A percentile compares a stretch with the other conserved stretches of the same genome.
Conservation (phyloP, 169 alveolate genomes). For the Cryptosporidium ubiquitum region DNA sequence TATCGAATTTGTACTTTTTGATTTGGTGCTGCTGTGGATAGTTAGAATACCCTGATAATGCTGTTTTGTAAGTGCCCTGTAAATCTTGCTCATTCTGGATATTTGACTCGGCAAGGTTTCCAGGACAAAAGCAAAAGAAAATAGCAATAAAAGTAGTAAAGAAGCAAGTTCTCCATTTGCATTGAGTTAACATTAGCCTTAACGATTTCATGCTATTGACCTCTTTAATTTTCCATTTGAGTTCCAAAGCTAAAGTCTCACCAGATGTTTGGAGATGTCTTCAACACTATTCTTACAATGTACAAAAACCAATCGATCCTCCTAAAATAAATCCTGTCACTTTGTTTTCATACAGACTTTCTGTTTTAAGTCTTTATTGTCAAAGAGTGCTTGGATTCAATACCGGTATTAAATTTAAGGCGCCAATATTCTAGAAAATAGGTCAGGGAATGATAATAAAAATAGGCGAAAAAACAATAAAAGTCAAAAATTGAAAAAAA, state of each 20-base stretch:
- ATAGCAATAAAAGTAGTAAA: background rate
- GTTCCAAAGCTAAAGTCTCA: background rate
- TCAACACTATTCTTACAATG: background rate
- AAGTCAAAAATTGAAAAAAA: background rate
- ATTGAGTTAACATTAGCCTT: background rate
- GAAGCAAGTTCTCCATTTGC: background rate
- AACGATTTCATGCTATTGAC: background rate
- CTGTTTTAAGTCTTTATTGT: background rate
- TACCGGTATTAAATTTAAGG: background rate
- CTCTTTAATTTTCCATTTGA: background rate
- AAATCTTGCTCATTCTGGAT: background rate
- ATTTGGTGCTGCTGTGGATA: background rate
- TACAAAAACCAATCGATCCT: background rate
- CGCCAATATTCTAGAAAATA: background rate
- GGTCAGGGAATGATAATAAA: background rate
- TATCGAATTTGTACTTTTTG: constrained; percentile 19
- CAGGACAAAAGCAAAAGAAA: background rate
- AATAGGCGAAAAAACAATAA: background rate
- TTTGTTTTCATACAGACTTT: background rate
- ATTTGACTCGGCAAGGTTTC: background rate
- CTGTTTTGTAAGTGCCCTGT: background rate
- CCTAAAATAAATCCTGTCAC: background rate
- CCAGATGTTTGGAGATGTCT: background rate
- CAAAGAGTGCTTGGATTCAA: background rate
- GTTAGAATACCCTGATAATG: background rate